These are phyloP conservation scores for Ogataea trehaloabstinens DNA, from an alignment of 805 yeast genomes.

Conservation along the genomic window DNA sequence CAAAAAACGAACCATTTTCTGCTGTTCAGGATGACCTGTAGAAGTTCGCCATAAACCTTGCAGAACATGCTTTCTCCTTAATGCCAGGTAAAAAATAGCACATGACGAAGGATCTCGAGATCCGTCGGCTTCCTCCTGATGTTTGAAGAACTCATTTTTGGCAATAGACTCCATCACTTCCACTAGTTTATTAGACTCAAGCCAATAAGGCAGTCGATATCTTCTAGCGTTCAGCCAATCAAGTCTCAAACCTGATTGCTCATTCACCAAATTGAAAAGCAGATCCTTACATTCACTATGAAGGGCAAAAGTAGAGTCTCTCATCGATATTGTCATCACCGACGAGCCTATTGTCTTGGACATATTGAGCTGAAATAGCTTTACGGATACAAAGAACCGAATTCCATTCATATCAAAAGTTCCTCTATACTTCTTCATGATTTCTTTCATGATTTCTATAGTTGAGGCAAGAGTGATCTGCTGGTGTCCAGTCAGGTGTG, in stretches of 20 bases:
- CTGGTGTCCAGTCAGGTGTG: conserved; percentile 85
- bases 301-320: conserved; percentile 86
- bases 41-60: conserved; percentile 82
- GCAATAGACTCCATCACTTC: conserved; percentile 68
- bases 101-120: conserved; percentile 70
- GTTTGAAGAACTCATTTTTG: conserved; percentile 55
- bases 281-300: conserved; percentile 78
- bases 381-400: conserved; percentile 68
- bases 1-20: conserved; percentile 75
- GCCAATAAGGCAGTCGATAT: conserved; percentile 74
- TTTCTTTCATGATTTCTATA: conserved; percentile 58
- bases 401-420: conserved; percentile 64
- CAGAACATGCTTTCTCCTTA: conserved; percentile 72
- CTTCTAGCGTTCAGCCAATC: conserved; percentile 61
- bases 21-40: conserved; percentile 73
- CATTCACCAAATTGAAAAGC: conserved; percentile 49
- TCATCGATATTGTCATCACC: conserved; percentile 51
- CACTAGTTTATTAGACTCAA: conserved; percentile 42
- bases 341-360: conserved; percentile 24
- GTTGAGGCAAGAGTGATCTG: conserved; percentile 78
- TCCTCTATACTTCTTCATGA: conserved; percentile 42
- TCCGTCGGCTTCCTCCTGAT: conserved; percentile 38
- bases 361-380: conserved; percentile 50
- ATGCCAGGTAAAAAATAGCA: conserved; percentile 73
- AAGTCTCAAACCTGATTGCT: conserved; percentile 40